Evolutionary conservation across 441 rosid species (phyloP).

Genomic region (Gossypium davidsonii): DNA sequence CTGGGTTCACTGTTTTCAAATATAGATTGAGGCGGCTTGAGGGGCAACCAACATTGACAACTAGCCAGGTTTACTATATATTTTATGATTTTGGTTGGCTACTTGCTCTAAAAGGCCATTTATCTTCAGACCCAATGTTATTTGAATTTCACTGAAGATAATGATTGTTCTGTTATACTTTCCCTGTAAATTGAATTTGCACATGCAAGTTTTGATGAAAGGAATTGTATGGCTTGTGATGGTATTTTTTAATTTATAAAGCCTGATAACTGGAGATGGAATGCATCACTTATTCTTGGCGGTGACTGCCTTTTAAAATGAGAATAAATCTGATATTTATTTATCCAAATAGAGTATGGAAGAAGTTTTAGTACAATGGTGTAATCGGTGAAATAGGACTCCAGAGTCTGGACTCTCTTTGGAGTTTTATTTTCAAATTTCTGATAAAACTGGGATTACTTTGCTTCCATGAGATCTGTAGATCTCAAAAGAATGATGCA

Average conservation of each 20-base stretch:
- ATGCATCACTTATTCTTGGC: neutral
- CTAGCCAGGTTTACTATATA: slow-evolving; percentile 50
- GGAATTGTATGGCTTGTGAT: neutral
- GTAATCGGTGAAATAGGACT: neutral
- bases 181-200: neutral
- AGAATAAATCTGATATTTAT: neutral
- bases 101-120: neutral
- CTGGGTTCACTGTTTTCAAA: slow-evolving; percentile 74
- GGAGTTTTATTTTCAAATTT: neutral
- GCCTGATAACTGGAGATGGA: slow-evolving; percentile 2
- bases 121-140: neutral
- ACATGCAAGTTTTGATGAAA: neutral
- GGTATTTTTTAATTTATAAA: neutral
- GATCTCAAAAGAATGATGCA: neutral
- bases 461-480: neutral
- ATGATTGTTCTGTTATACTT: neutral
- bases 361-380: neutral
- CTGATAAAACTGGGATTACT: neutral
- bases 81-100: neutral
- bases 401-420: neutral
- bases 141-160: neutral
- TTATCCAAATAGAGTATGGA: neutral
- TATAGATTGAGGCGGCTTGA: slow-evolving; percentile 48
- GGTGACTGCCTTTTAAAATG: neutral
- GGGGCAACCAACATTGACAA: slow-evolving; percentile 66